Conservation (phyloP, 2,329 filamentous ascomycete genomes). For the Penicillium concentricum region DNA sequence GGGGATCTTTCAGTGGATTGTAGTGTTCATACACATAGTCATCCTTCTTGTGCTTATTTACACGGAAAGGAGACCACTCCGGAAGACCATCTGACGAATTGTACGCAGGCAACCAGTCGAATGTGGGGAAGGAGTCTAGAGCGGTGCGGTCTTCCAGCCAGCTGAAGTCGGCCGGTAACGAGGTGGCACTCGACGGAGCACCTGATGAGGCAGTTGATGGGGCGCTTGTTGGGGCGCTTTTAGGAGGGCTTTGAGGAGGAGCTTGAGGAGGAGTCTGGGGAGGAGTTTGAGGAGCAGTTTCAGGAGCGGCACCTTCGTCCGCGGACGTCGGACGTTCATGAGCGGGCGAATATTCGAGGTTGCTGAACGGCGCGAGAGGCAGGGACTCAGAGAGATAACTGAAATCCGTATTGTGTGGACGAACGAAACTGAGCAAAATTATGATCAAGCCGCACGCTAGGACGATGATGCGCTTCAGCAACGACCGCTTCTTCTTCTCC, state of each 20-base stretch:
- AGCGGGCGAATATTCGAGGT: background rate
- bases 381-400: conserved; percentile 19
- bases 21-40: conserved; percentile 11
- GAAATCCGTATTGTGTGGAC: conserved; percentile 15
- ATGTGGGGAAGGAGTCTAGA: conserved; percentile 12
- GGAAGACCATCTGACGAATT: conserved; percentile 7
- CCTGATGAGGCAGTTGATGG: background rate
- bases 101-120: conserved; percentile 16
- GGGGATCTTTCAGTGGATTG: conserved; percentile 11
- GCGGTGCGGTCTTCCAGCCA: conserved; percentile 16
- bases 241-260: background rate
- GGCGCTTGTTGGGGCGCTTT: background rate
- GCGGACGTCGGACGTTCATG: background rate
- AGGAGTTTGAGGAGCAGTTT: background rate
- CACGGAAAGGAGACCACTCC: conserved; percentile 15
- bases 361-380: conserved; percentile 18
- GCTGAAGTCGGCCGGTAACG: conserved; percentile 10
- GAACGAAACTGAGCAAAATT: conserved; percentile 13
- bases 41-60: background rate
- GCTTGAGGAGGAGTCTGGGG: background rate
- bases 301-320: background rate
- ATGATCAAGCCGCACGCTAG: conserved; percentile 2
- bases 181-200: background rate
- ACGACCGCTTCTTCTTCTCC: background rate
- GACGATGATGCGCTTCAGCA: conserved; percentile 7